Percentiles rank a stretch among this genome's conserved stretches.
These are phyloP conservation scores for Neurospora sp. DNA, from an alignment of 495 filamentous ascomycete genomes.

Conservation along the genomic window DNA sequence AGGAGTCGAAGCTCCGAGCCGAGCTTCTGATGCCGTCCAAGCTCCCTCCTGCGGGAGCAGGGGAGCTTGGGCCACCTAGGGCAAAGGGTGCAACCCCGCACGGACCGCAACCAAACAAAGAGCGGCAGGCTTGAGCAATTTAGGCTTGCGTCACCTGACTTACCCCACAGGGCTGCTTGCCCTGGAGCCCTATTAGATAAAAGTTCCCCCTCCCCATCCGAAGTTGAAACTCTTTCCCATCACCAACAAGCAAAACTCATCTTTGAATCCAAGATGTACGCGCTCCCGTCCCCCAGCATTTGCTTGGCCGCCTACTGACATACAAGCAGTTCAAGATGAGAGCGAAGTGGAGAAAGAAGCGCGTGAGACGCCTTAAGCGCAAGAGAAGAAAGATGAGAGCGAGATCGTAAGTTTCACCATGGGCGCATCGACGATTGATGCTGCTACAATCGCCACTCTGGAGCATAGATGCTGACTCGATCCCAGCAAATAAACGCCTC, in stretches of 20 bases:
- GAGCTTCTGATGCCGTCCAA: conserved; percentile 1
- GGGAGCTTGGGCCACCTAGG: conserved; percentile 10
- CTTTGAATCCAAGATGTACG: conserved; percentile 15
- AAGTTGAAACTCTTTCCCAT: conserved; percentile 14
- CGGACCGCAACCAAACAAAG: background rate
- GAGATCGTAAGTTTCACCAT: conserved; percentile 56
- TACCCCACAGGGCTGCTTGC: conserved; percentile 26
- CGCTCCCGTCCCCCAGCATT: conserved; percentile 1
- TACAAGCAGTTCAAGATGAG: conserved; percentile 61
- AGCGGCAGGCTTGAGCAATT: background rate
- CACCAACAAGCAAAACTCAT: conserved; percentile 23
- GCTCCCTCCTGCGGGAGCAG: background rate
- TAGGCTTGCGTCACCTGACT: conserved; percentile 15
- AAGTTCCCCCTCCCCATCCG: conserved; percentile 19
- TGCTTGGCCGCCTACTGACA: conserved; percentile 7
- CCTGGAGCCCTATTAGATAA: conserved; percentile 22
- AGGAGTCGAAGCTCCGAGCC: background rate
- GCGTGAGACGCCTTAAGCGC: conserved; percentile 91
- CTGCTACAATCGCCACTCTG: conserved; percentile 1
- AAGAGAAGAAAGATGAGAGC: conserved; percentile 99
- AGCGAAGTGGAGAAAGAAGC: conserved; percentile 99
- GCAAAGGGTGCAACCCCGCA: background rate
- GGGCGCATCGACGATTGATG: background rate
- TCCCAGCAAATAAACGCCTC: conserved; percentile 61
- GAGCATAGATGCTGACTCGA: background rate